phyloP scores from a whole-genome alignment of 2,329 filamentous ascomycete species.

The Aspergillus fumigatus region DNA sequence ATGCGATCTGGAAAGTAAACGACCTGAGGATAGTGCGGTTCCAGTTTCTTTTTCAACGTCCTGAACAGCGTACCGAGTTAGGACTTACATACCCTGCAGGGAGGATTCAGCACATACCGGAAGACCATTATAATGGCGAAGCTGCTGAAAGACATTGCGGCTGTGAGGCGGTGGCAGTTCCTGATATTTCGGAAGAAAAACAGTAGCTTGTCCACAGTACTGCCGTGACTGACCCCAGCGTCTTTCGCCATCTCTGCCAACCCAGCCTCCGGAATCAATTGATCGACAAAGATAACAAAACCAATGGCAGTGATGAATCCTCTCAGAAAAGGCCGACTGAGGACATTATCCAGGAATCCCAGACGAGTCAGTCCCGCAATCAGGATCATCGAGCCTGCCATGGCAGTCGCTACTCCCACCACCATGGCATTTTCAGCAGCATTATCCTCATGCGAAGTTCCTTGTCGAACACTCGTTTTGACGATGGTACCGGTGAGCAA shows the following conservation, averaged over 20 bases:
- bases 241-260: slow-evolving; percentile 63
- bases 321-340: slow-evolving; percentile 85
- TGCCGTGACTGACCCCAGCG: slow-evolving; percentile 67
- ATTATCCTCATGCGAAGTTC: slow-evolving; percentile 60
- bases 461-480: slow-evolving; percentile 67
- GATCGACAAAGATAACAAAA: slow-evolving; percentile 92
- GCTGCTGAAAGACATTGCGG: slow-evolving; percentile 69
- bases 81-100: neutral
- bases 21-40: slow-evolving; percentile 72
- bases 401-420: slow-evolving; percentile 80
- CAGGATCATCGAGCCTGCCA: slow-evolving; percentile 86
- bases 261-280: slow-evolving; percentile 86
- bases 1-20: slow-evolving; percentile 92
- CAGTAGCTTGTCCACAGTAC: slow-evolving; percentile 75
- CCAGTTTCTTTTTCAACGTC: slow-evolving; percentile 73
- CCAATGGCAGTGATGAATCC: slow-evolving; percentile 98
- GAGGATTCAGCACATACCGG: slow-evolving; percentile 50
- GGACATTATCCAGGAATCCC: slow-evolving; percentile 89
- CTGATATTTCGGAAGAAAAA: slow-evolving; percentile 68
- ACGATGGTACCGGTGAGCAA: slow-evolving; percentile 85
- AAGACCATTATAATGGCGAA: slow-evolving; percentile 89
- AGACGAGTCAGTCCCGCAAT: slow-evolving; percentile 77
- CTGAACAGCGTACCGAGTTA: slow-evolving; percentile 41
- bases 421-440: slow-evolving; percentile 73
- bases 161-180: slow-evolving; percentile 69